These are phyloP conservation scores for Nevesoporus exiguus DNA, from an alignment of 768 basidiomycete species.

Conservation along the genomic window DNA sequence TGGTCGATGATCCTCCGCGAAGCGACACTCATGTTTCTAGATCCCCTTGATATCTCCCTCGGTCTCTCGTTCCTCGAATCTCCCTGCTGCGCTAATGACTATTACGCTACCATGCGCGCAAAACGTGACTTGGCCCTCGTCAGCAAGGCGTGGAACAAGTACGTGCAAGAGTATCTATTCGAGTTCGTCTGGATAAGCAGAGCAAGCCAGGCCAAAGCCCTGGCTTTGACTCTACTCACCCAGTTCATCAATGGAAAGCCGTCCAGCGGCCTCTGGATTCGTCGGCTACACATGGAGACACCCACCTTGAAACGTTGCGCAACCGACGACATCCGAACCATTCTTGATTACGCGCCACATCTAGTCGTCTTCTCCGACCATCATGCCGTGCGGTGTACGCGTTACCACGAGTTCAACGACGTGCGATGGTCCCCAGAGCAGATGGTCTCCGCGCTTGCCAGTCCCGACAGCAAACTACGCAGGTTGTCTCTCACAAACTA, in stretches of 20 bases:
- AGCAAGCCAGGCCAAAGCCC: conserved; percentile 46
- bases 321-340: conserved; percentile 63
- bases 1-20: conserved; percentile 65
- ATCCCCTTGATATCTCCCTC: conserved; percentile 46
- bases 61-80: conserved; percentile 59
- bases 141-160: conserved; percentile 50
- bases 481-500: conserved; percentile 72
- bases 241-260: conserved; percentile 38
- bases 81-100: conserved; percentile 40
- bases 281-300: conserved; percentile 69
- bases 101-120: conserved; percentile 44
- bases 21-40: conserved; percentile 44
- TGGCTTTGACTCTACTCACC: conserved; percentile 43
- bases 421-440: conserved; percentile 50
- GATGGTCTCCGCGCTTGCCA: conserved; percentile 57
- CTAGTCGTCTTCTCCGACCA: conserved; percentile 63
- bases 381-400: conserved; percentile 56
- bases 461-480: conserved; percentile 49
- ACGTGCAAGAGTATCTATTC: conserved; percentile 55
- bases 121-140: conserved; percentile 55
- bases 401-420: conserved; percentile 42
- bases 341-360: conserved; percentile 60
- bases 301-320: conserved; percentile 57
- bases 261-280: conserved; percentile 49
- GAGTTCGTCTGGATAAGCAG: conserved; percentile 69